A percentile compares a stretch with the other conserved stretches of the same genome.
phyloP scores from a whole-genome alignment of 1,284 basidiomycete genomes.

The Puccinia brachypodii region DNA sequence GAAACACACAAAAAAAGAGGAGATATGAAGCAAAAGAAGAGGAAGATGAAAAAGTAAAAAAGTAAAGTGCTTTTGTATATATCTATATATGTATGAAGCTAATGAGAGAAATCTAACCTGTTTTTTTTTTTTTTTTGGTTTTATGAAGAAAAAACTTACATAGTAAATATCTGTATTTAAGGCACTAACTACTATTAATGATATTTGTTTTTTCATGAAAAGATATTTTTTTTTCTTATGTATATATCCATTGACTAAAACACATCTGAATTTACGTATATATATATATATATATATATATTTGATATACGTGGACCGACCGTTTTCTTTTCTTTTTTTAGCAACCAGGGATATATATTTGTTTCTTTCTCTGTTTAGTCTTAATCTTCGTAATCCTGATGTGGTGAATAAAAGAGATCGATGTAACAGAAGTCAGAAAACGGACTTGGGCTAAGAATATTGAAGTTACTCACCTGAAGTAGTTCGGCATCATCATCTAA shows the following conservation, averaged over 20 bases:
- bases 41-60: too few species aligned
- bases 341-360: background rate
- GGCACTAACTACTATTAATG: too few species aligned
- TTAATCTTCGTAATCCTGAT: constrained; percentile 43
- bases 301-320: background rate
- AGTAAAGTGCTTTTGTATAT: too few species aligned
- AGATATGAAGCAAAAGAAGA: too few species aligned
- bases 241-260: background rate
- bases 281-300: constrained; percentile 16
- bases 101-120: too few species aligned
- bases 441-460: background rate
- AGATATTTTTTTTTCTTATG: too few species aligned
- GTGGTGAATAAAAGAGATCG: background rate
- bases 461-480: constrained; percentile 32
- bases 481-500: constrained; percentile 48
- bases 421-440: background rate
- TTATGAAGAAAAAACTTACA: too few species aligned
- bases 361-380: background rate
- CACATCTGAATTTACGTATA: background rate
- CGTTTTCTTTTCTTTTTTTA: constrained; percentile 3
- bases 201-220: too few species aligned
- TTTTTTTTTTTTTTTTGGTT: too few species aligned
- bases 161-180: too few species aligned
- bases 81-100: too few species aligned
- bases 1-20: too few species aligned